Percentiles rank a stretch among this genome's conserved stretches.
phyloP scores from a whole-genome alignment of 441 rosid species.

The Populus hybrid region DNA sequence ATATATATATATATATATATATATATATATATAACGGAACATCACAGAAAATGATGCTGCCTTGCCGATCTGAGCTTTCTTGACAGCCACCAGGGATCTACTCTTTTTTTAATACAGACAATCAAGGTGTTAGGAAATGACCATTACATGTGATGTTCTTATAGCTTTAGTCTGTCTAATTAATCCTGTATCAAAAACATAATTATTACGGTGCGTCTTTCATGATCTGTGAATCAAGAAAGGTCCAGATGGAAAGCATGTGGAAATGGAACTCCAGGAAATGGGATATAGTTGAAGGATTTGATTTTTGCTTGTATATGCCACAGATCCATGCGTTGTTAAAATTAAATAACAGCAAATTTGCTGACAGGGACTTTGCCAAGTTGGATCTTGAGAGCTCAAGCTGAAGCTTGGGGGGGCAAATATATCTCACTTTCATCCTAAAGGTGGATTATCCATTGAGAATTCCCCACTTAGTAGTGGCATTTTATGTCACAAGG shows the following conservation, averaged over 20 bases:
- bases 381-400: constrained; percentile 25
- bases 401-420: constrained; percentile 21
- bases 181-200: constrained; percentile 18
- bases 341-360: constrained; percentile 15
- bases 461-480: constrained; percentile 29
- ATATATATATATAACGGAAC: constrained; percentile 4
- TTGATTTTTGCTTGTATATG: constrained; percentile 17
- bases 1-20: background rate
- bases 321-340: constrained; percentile 14
- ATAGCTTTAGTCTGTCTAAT: background rate
- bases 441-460: constrained; percentile 26
- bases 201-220: constrained; percentile 26
- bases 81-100: constrained; percentile 17
- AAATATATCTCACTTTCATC: constrained; percentile 6
- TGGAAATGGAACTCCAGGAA: constrained; percentile 18
- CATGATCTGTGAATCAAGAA: constrained; percentile 24
- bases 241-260: constrained; percentile 35
- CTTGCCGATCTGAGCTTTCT: constrained; percentile 24
- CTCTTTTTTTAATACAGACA: background rate
- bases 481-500: constrained; percentile 3
- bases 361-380: constrained; percentile 19
- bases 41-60: constrained; percentile 38
- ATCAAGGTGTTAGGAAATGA: constrained; percentile 19
- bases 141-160: constrained; percentile 28
- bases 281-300: constrained; percentile 16